phyloP scores from a whole-genome alignment of 225 moss, liverwort and hornwort genomes.

The Pleurozium schreberi region DNA sequence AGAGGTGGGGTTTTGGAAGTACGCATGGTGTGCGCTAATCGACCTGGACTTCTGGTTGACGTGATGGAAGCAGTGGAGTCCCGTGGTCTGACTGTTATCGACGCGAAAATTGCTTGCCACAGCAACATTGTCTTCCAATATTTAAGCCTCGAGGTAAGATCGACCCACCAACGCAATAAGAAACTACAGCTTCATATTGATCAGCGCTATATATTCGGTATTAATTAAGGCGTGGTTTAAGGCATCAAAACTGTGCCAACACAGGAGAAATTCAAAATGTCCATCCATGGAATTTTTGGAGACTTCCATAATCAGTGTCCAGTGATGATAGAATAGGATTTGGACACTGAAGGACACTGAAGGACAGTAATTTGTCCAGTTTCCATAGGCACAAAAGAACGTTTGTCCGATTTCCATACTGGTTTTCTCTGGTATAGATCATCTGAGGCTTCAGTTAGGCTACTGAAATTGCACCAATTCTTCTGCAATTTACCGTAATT shows the following conservation, averaged over 20 bases:
- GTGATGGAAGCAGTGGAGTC: conserved; percentile 19
- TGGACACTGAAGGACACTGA: background rate
- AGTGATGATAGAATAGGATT: background rate
- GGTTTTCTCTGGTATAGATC: no score
- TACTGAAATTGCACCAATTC: background rate
- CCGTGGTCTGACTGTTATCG: background rate
- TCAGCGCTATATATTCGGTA: no score
- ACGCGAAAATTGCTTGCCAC: conserved; percentile 6
- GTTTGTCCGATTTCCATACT: background rate
- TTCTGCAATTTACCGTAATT: background rate
- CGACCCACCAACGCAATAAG: background rate
- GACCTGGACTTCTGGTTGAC: conserved; percentile 20
- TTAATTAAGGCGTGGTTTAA: no score
- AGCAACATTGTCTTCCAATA: background rate
- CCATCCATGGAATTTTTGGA: background rate
- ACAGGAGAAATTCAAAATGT: background rate
- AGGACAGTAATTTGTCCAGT: background rate
- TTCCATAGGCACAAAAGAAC: background rate
- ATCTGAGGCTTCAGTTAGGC: background rate
- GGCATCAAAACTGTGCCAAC: background rate
- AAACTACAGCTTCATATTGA: background rate
- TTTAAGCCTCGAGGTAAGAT: conserved; percentile 12
- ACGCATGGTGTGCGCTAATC: conserved; percentile 6
- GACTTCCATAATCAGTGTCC: background rate
- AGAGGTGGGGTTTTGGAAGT: conserved; percentile 3